These are phyloP conservation scores for Hevea brasiliensis DNA, from an alignment of 345 rosid species.

Conservation along the genomic window DNA sequence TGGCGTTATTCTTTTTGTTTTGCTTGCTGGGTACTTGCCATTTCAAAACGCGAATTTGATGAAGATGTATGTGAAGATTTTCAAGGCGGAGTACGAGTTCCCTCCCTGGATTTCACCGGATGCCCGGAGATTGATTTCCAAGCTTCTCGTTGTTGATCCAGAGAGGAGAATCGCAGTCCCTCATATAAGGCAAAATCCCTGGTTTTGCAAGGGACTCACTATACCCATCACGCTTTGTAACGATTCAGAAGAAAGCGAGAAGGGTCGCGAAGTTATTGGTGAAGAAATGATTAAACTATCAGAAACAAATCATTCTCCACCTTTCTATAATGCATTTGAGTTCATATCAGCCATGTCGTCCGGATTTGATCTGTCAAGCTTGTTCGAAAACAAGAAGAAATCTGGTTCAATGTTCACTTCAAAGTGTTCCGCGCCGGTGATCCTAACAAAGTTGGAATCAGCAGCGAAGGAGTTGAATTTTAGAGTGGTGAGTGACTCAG, in stretches of 20 bases:
- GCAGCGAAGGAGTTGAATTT: slow-evolving; percentile 21
- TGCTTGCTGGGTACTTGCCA: slow-evolving; percentile 30
- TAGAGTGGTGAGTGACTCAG: slow-evolving; percentile 8
- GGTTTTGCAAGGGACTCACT: slow-evolving; percentile 15
- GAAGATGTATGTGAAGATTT: slow-evolving; percentile 33
- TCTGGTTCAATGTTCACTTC: slow-evolving; percentile 32
- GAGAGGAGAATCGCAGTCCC: slow-evolving; percentile 19
- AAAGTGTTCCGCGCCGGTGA: slow-evolving; percentile 14
- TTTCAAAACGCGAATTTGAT: slow-evolving; percentile 24
- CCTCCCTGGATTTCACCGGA: slow-evolving; percentile 27
- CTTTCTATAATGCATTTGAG: slow-evolving; percentile 23
- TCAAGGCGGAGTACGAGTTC: slow-evolving; percentile 28
- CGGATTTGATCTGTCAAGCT: slow-evolving; percentile 23
- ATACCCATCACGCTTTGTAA: slow-evolving; percentile 10
- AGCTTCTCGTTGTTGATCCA: slow-evolving; percentile 28
- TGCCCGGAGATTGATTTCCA: slow-evolving; percentile 22
- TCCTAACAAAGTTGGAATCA: slow-evolving; percentile 17
- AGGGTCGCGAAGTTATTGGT: not conserved
- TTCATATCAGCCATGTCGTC: slow-evolving; percentile 27
- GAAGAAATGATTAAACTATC: not conserved
- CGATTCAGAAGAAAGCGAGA: slow-evolving; percentile 4
- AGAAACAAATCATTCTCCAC: slow-evolving; percentile 2
- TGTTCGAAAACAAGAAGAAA: slow-evolving; percentile 22
- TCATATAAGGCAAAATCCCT: slow-evolving; percentile 10
- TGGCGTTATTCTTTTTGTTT: slow-evolving; percentile 25